Base-by-base conservation (phyloP, 2,329 filamentous ascomycete genomes). In the Coniosporium tulheliwenetii region DNA sequence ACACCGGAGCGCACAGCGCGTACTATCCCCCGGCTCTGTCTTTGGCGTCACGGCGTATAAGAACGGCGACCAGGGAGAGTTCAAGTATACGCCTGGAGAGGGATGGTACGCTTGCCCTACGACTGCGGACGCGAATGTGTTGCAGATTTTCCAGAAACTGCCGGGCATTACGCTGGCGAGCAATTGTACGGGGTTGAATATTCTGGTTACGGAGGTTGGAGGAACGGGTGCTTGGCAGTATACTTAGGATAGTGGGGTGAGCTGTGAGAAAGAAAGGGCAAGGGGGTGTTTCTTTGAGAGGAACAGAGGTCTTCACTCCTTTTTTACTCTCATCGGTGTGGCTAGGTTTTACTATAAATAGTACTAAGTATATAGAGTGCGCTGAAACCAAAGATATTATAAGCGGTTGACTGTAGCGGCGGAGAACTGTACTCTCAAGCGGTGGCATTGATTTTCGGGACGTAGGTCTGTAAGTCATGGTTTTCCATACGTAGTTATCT, bases 1-100 rank as follows among this genome's bases (percentile, higher is more conserved):
- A 53, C 47, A 58, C 55, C 7, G 36, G 39, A 16, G 45, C 53
- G 5, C 50, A 55, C 51, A 51, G 47, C 13, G 48, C 44, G 14
- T 37, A 39, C 14, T 44, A 49, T 13, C 55, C 55, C 35, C 41
- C 5, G 53, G 47, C 36, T 46, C 52, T 26, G 45, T 48, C 30
- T 39, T 29, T n/a, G 37, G 19, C 29, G 37, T 39, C n/a, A 13
- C 12, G 12, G 44, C 45, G 1, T 47, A 45, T 40, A 38, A 43
- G 12, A 41, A 44, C 33, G 50, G 47, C 19, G 19, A 26, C 19
- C 19, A 26, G 19, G 19, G 19, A 26, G 47, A 41, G 16, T 48
- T 44, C 30, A 41, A 45, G 19, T 47, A 41, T 33, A 44, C 46
- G 10, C 39, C 42, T 16, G 46, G 39, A 30, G 40, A 38, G 5